Conservation (phyloP, 768 basidiomycete genomes). For the Filobasidium wieringae region DNA sequence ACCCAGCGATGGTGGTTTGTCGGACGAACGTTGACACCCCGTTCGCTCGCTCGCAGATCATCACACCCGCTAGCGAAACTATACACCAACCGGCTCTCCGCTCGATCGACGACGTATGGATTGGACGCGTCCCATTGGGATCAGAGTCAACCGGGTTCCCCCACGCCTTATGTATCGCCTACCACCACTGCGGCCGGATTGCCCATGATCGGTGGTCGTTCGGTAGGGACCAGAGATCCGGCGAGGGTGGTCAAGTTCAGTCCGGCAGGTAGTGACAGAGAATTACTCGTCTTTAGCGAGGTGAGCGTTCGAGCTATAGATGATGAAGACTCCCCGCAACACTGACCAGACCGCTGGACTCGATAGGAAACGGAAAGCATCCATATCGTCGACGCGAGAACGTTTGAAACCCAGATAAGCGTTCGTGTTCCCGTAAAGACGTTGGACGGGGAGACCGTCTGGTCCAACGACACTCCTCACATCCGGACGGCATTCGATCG, state of each 20-base stretch:
- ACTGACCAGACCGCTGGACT: neutral
- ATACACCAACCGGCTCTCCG: constrained; percentile 17
- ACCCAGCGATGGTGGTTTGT: neutral
- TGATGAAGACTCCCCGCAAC: neutral
- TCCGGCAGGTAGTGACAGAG: constrained; percentile 52
- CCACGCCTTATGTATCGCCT: neutral
- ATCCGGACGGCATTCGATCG: constrained; percentile 22
- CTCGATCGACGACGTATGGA: constrained; percentile 17
- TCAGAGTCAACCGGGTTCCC: neutral
- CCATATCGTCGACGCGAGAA: constrained; percentile 75
- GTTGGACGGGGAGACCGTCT: neutral
- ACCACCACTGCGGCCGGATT: neutral
- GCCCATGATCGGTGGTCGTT: neutral
- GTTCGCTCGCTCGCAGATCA: constrained; percentile 15
- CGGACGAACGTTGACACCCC: neutral
- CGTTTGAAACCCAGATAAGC: constrained; percentile 50
- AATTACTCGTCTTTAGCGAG: constrained; percentile 83
- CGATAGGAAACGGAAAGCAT: constrained; percentile 64
- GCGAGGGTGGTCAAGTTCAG: constrained; percentile 78
- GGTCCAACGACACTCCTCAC: neutral
- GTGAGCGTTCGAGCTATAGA: constrained; percentile 42
- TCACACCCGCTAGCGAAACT: constrained; percentile 33
- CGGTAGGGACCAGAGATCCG: constrained; percentile 49
- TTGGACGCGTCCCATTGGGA: constrained; percentile 9
- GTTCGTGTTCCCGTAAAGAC: constrained; percentile 25